Evolutionary conservation across 345 rosid genomes (phyloP).

Genomic region (Citrus sp.): DNA sequence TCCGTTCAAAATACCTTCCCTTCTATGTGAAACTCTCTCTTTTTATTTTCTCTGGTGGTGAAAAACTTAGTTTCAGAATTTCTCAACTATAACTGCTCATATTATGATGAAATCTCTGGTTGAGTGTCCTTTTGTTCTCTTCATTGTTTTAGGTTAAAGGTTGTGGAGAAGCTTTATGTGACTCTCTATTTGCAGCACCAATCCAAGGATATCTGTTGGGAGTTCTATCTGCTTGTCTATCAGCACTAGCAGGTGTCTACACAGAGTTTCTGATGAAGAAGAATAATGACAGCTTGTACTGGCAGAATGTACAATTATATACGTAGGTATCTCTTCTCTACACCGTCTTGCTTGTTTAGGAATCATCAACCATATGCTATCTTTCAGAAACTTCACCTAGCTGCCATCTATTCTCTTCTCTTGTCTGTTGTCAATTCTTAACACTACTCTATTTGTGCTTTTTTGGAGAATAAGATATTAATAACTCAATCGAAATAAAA

Average conservation of each 20-base stretch:
- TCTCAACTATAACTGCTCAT: background rate
- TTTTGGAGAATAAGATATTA: background rate
- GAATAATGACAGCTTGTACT: conserved; percentile 87
- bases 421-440: background rate
- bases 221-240: conserved; percentile 78
- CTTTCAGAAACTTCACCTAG: background rate
- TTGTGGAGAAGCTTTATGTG: conserved; percentile 83
- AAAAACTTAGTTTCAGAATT: background rate
- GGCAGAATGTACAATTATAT: conserved; percentile 94
- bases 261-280: conserved; percentile 97
- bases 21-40: background rate
- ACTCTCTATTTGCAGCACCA: conserved; percentile 86
- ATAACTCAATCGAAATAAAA: no score
- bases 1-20: background rate
- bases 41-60: background rate
- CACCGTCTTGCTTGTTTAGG: background rate
- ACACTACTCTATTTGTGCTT: background rate
- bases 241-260: conserved; percentile 92
- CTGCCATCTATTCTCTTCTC: background rate
- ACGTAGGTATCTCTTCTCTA: conserved; percentile 66
- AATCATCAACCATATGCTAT: background rate
- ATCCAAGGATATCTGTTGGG: conserved; percentile 89
- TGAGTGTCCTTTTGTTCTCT: background rate
- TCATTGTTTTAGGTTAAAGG: conserved; percentile 63
- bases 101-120: background rate